Evolutionary conservation across 805 yeast genomes (phyloP).

Genomic region (Candida mattraensis): DNA sequence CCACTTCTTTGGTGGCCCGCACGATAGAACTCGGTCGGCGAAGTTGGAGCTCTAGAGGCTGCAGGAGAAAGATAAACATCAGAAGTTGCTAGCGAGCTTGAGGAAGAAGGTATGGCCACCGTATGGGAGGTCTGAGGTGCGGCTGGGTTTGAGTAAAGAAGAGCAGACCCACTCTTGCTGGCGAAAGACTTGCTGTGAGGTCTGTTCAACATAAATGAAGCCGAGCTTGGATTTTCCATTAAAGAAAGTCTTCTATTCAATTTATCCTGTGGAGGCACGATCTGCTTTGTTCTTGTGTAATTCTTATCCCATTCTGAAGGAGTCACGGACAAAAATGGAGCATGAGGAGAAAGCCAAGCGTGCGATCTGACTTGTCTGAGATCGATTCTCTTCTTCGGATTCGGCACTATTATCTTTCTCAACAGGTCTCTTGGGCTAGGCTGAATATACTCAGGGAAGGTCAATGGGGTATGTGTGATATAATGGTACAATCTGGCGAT

Average conservation of each 20-base stretch:
- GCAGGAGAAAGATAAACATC: constrained; percentile 22
- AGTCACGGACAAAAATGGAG: constrained; percentile 75
- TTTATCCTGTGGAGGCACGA: constrained; percentile 24
- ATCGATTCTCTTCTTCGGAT: constrained; percentile 74
- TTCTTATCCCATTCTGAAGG: constrained; percentile 88
- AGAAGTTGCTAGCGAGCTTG: constrained; percentile 18
- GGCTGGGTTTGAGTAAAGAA: constrained; percentile 52
- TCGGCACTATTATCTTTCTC: constrained; percentile 79
- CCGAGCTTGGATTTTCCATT: constrained; percentile 45
- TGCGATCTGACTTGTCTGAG: constrained; percentile 74
- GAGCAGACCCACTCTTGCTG: constrained; percentile 37
- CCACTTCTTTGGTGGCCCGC: constrained; percentile 31
- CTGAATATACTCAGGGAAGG: constrained; percentile 91
- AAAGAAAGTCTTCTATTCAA: constrained; percentile 40
- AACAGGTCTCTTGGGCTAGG: constrained; percentile 90
- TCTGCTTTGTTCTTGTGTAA: constrained; percentile 41
- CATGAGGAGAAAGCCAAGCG: constrained; percentile 86
- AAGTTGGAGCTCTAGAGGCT: constrained; percentile 14
- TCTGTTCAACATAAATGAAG: constrained; percentile 37
- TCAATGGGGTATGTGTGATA: constrained; percentile 86
- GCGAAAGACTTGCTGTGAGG: constrained; percentile 36
- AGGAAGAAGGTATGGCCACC: constrained; percentile 34
- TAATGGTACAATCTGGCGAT: constrained; percentile 88
- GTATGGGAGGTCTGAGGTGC: constrained; percentile 64
- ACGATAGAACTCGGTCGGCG: constrained; percentile 14